Evolutionary conservation across 257 asterid genomes (phyloP).

Genomic region (Dorcoceras hygrometricum): DNA sequence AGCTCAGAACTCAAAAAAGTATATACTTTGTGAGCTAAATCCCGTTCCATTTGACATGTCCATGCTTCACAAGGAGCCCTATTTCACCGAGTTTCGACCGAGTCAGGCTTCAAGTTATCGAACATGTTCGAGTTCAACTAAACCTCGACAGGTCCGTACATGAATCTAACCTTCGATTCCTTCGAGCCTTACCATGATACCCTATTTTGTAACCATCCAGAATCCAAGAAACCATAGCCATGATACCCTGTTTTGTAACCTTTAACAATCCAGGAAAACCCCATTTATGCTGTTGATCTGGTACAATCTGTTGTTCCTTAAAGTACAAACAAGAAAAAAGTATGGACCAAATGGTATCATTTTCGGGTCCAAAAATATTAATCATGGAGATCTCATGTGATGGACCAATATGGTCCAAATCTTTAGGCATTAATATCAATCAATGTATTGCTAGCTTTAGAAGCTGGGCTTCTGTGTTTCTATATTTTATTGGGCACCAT

Average conservation of each 20-base stretch:
- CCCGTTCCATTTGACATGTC: not conserved
- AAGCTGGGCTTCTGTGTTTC: not conserved
- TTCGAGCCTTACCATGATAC: not conserved
- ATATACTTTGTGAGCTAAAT: not conserved
- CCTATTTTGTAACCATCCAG: not conserved
- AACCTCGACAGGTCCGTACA: not conserved
- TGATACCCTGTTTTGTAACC: not conserved
- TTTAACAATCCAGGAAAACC: too few relatives aligned
- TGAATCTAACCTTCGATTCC: not conserved
- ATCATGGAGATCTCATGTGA: not conserved
- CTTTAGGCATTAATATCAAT: too few relatives aligned
- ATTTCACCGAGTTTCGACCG: not conserved
- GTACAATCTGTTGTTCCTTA: not conserved
- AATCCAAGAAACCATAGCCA: not conserved
- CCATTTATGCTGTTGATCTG: not conserved
- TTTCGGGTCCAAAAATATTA: not conserved
- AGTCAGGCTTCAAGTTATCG: not conserved
- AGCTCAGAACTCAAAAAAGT: too few relatives aligned
- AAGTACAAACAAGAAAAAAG: not conserved
- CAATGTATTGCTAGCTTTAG: not conserved
- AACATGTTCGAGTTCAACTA: not conserved
- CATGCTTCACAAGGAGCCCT: not conserved
- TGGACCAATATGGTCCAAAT: too few relatives aligned
- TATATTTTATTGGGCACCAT: too few relatives aligned
- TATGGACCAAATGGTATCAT: not conserved